phyloP scores from a whole-genome alignment of 2,329 filamentous ascomycete genomes.

The Ascomycota sp. region DNA sequence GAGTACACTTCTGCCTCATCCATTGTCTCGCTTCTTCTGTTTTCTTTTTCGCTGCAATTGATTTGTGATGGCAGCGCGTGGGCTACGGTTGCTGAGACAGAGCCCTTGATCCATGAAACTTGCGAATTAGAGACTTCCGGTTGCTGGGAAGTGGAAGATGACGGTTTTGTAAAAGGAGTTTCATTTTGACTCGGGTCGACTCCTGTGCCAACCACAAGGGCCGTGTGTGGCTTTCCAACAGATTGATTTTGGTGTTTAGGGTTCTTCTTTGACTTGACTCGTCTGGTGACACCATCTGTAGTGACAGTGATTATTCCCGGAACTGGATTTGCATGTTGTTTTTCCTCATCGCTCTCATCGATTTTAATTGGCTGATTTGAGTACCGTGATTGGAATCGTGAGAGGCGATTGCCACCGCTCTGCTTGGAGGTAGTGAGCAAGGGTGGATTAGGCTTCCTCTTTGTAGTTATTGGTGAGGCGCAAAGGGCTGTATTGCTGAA shows the following conservation, averaged over 20 bases:
- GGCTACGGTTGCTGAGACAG: not conserved
- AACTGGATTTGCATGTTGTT: constrained; percentile 4
- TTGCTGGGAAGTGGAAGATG: constrained; percentile 9
- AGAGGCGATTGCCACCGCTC: too few species aligned
- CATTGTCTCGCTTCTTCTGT: too few species aligned
- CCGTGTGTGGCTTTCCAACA: constrained; percentile 1
- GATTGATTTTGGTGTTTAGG: constrained; percentile 3
- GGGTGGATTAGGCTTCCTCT: too few species aligned
- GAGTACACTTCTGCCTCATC: too few species aligned
- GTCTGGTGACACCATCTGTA: not conserved
- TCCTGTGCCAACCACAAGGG: constrained; percentile 2
- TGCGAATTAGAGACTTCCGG: not conserved
- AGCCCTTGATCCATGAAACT: not conserved
- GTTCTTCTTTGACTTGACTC: constrained; percentile 2
- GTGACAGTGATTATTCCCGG: not conserved
- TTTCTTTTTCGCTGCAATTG: not conserved
- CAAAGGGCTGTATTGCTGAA: not conserved
- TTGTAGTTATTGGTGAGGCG: not conserved
- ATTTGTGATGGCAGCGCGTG: not conserved
- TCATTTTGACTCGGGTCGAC: constrained; percentile 3
- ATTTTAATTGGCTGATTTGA: not conserved
- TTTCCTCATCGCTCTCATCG: constrained; percentile 1
- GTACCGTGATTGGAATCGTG: not conserved
- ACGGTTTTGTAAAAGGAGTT: constrained; percentile 7
- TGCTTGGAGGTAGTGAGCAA: too few species aligned